phyloP scores from a whole-genome alignment of 106 monocot species.

The Chionographis japonica region DNA sequence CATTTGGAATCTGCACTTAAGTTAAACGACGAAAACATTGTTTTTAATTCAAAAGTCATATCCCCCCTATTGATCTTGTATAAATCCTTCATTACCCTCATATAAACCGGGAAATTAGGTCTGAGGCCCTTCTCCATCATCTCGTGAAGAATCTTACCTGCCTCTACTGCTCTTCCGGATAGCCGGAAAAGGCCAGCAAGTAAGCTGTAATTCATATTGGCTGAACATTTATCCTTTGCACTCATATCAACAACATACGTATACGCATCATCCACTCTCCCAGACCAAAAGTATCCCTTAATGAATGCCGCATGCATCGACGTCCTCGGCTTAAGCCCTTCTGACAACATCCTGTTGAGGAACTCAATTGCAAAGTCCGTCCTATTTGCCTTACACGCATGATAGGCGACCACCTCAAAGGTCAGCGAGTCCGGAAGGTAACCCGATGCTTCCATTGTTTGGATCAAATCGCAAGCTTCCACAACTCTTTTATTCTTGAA shows the following conservation, averaged over 20 bases:
- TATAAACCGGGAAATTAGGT: constrained; percentile 64
- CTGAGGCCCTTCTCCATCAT: constrained; percentile 79
- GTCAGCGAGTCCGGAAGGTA: constrained; percentile 46
- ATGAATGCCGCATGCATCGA: constrained; percentile 65
- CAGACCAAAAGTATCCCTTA: constrained; percentile 61
- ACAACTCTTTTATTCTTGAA: constrained; percentile 51
- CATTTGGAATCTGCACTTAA: constrained; percentile 4
- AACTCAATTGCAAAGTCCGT: constrained; percentile 54
- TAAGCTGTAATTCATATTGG: constrained; percentile 69
- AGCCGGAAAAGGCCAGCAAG: constrained; percentile 37
- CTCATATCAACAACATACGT: constrained; percentile 68
- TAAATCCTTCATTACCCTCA: constrained; percentile 58
- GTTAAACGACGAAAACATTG: constrained; percentile 38
- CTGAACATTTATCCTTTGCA: constrained; percentile 40
- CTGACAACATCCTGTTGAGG: constrained; percentile 50
- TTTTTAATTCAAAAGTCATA: constrained; percentile 44
- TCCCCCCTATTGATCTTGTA: constrained; percentile 34
- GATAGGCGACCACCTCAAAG: constrained; percentile 50
- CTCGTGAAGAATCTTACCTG: constrained; percentile 52
- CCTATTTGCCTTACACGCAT: constrained; percentile 56
- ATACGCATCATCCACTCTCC: constrained; percentile 43
- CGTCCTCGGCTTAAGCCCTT: constrained; percentile 57
- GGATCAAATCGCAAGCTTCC: constrained; percentile 59
- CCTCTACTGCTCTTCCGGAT: constrained; percentile 46
- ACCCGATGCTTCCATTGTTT: constrained; percentile 54